Evolutionary conservation across 2,329 filamentous ascomycete genomes (phyloP), one percentile per base, ranked within the genome.

Genomic region (Shiraia sp.): DNA sequence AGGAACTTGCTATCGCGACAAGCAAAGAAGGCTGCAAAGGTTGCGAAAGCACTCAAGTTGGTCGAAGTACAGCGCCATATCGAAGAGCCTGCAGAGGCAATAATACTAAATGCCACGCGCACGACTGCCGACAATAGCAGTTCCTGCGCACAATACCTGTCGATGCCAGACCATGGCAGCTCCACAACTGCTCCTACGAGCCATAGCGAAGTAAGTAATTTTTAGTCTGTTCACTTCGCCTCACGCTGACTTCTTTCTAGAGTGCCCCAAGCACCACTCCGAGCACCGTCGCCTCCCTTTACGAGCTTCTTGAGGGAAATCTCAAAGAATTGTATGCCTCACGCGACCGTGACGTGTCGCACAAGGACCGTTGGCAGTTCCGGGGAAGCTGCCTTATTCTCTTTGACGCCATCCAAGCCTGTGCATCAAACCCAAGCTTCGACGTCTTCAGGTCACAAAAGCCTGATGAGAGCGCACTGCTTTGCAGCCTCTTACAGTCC

Each of bases 331-430:
- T 40, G 3, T 55, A 47, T 42, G 26, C 29, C 6, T 32, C 37
- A 10, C 36, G 51, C 10, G 38, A 47, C 2, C 40, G 32, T 10
- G 15, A 51, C 13, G 6, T 52, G 25, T 32, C 47, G 5, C 27
- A 47, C 2, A 17, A 51, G 19, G 41, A 57, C 10, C 45, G 53
- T 4, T 58, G 50, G 50, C 30, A 31, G n/a, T 51, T 53, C 36
- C 50, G 49, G 6, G 57, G 55, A 19, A 47, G 51, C 30, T 50
- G 45, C 40, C 36, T 63, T 8, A 16, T 61, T 4, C 36, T 62
- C 2, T 19, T 46, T 15, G 47, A 46, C 30, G 47, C 49, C 1
- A 37, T 52, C 15, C 42, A 58, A 19, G 36, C 40, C 9, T 58
- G 44, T 15, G 33, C 46, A 1, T 55, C 46, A 2, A 54, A 61